Percentiles rank a stretch among this genome's conserved stretches.
These are phyloP conservation scores for Capsella bursapastoris DNA, from an alignment of 345 rosid species.

Conservation along the genomic window DNA sequence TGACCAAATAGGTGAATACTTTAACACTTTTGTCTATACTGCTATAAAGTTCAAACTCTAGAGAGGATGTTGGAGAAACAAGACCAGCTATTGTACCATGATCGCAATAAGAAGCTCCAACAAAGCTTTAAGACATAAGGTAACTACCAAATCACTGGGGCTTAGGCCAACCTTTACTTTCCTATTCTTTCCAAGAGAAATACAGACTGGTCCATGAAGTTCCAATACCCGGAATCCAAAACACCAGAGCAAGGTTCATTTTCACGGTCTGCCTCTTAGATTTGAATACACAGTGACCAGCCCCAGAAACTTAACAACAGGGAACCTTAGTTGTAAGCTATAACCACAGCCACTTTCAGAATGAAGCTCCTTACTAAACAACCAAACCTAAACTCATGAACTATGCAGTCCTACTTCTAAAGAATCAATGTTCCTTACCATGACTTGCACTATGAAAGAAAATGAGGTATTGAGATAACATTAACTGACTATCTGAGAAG, in stretches of 20 bases:
- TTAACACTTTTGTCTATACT: neutral
- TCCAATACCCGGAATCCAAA: neutral
- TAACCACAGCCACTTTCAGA: constrained; percentile 10
- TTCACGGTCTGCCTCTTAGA: neutral
- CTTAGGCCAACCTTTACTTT: neutral
- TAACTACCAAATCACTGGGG: constrained; percentile 1
- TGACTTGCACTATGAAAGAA: neutral
- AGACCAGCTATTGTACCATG: constrained; percentile 17
- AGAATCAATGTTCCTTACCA: neutral
- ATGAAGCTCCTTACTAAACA: neutral
- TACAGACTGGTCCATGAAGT: neutral
- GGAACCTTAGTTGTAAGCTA: neutral
- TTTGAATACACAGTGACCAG: neutral
- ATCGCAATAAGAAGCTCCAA: neutral
- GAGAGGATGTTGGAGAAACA: neutral
- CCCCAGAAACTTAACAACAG: neutral
- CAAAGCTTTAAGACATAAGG: neutral
- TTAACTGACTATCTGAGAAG: constrained; percentile 17
- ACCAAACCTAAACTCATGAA: constrained; percentile 8
- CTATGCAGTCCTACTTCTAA: constrained; percentile 12
- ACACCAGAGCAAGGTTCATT: neutral
- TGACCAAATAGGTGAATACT: neutral
- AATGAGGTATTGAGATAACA: constrained; percentile 8
- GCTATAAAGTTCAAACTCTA: constrained; percentile 16
- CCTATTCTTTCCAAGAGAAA: neutral